These are phyloP conservation scores for Lycium ferocissimum DNA, from an alignment of 257 asterid genomes.

Conservation along the genomic window DNA sequence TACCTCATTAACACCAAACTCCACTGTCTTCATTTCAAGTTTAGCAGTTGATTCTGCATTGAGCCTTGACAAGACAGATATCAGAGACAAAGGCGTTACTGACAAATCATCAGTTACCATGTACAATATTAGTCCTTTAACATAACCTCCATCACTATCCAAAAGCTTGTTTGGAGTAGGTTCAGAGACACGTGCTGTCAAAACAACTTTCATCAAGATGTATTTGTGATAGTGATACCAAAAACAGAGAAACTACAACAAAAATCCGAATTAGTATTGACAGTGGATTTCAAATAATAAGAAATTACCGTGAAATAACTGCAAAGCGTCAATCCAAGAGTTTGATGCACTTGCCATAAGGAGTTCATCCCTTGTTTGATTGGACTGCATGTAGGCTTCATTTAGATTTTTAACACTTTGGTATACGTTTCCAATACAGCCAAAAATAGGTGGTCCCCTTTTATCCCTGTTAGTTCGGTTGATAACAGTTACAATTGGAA, in stretches of 20 bases:
- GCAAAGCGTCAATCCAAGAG: neutral
- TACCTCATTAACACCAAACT: constrained; percentile 23
- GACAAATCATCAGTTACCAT: constrained; percentile 21
- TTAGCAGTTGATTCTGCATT: neutral
- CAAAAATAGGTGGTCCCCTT: neutral
- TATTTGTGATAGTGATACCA: neutral
- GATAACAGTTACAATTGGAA: constrained; percentile 5
- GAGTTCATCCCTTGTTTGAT: neutral
- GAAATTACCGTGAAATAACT: neutral
- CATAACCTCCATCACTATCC: neutral
- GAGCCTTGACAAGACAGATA: neutral
- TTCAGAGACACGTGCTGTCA: neutral
- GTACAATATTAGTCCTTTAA: neutral
- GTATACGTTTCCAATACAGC: constrained; percentile 1
- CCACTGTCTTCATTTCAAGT: constrained; percentile 1
- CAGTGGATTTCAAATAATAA: neutral
- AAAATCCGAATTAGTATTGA: neutral
- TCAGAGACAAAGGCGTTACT: neutral
- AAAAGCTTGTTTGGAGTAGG: neutral
- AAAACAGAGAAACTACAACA: neutral
- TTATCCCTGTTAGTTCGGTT: neutral
- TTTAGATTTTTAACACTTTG: neutral
- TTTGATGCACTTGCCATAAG: neutral
- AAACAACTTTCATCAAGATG: neutral
- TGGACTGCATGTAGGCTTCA: neutral